Conservation (phyloP, 257 asterid species). For the Capsicum pubescens region DNA sequence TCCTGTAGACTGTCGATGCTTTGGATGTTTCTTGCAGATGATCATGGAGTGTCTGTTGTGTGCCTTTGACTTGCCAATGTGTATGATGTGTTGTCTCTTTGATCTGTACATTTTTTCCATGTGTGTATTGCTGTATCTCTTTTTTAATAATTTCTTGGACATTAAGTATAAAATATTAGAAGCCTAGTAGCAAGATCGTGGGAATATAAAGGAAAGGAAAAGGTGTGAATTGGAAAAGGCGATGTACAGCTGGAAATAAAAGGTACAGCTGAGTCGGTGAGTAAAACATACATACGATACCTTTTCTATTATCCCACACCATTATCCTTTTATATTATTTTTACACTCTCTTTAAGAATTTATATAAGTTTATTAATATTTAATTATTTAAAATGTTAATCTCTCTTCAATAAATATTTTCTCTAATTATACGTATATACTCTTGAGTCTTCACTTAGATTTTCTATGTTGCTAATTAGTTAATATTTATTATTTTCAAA, state of each 20-base stretch:
- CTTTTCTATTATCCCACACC: too few relatives aligned
- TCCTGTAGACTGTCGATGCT: not conserved
- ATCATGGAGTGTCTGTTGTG: not conserved
- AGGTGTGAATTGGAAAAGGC: not conserved
- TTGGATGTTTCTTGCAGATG: not conserved
- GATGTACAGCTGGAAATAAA: not conserved
- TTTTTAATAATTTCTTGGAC: not conserved
- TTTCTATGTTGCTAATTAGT: too few relatives aligned
- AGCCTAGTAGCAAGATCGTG: not conserved
- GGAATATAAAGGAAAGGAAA: not conserved
- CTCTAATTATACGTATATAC: too few relatives aligned
- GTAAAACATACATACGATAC: too few relatives aligned
- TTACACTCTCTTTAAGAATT: too few relatives aligned
- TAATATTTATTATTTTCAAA: too few relatives aligned
- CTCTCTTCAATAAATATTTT: too few relatives aligned
- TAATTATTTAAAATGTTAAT: too few relatives aligned
- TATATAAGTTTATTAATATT: too few relatives aligned
- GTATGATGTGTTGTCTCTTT: not conserved
- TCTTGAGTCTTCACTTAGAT: too few relatives aligned
- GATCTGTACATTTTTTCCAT: not conserved
- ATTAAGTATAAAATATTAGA: not conserved
- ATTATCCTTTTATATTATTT: too few relatives aligned
- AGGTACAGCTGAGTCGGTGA: too few relatives aligned
- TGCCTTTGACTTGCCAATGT: slow-evolving; percentile 4
- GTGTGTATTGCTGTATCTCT: not conserved